Conservation (phyloP, 495 filamentous ascomycete genomes). For the Podospora tetraspora region DNA sequence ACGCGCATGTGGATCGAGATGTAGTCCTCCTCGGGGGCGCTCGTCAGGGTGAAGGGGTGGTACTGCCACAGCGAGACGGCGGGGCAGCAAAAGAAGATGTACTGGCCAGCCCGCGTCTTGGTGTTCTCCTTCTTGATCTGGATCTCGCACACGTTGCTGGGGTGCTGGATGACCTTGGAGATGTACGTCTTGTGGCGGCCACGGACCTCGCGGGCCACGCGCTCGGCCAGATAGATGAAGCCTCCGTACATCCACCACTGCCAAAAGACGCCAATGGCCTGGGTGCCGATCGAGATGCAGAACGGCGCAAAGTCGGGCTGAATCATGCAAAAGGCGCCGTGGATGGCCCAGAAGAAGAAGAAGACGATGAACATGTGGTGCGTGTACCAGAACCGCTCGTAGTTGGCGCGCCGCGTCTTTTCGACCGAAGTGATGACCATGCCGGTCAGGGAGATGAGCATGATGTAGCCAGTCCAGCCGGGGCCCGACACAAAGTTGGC, state of each 20-base stretch:
- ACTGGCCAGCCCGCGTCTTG: conserved; percentile 72
- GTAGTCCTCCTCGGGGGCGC: conserved; percentile 75
- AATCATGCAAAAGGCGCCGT: conserved; percentile 78
- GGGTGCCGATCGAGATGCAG: conserved; percentile 54
- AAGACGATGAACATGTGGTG: conserved; percentile 75
- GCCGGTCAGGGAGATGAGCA: conserved; percentile 62
- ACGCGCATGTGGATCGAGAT: conserved; percentile 75
- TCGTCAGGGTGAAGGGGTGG: conserved; percentile 73
- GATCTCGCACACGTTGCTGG: conserved; percentile 76
- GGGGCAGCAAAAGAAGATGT: conserved; percentile 77
- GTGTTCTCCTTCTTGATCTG: conserved; percentile 81
- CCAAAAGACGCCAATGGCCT: conserved; percentile 69
- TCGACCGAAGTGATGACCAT: conserved; percentile 67
- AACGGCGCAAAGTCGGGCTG: conserved; percentile 67
- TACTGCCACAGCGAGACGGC: conserved; percentile 76
- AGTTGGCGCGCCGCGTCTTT: conserved; percentile 63
- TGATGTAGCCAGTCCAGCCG: conserved; percentile 74
- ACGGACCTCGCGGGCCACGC: conserved; percentile 63
- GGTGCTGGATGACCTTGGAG: conserved; percentile 78
- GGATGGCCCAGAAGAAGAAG: conserved; percentile 77
- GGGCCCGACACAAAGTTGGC: conserved; percentile 69
- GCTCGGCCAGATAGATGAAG: conserved; percentile 64
- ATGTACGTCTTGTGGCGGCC: conserved; percentile 72
- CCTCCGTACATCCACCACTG: conserved; percentile 76
- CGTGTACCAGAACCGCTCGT: conserved; percentile 76